phyloP scores from a whole-genome alignment of 805 yeast species.

The Cyberlindnera lachancei region DNA sequence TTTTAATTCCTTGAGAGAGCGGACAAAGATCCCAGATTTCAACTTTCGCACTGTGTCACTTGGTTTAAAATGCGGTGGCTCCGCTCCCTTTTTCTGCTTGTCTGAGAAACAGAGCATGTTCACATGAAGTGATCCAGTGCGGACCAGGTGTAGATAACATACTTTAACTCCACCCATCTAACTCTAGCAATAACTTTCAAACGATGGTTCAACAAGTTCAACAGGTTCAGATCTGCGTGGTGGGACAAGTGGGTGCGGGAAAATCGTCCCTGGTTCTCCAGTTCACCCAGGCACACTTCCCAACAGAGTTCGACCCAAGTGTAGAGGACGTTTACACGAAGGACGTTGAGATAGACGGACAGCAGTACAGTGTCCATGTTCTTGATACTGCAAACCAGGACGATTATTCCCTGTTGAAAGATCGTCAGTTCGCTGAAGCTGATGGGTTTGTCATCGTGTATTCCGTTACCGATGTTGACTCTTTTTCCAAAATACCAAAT shows the following conservation, averaged over 20 bases:
- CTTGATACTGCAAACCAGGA: slow-evolving; percentile 80
- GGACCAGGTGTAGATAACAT: too few species aligned
- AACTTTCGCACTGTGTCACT: too few species aligned
- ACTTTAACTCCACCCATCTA: background rate
- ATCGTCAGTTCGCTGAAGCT: slow-evolving; percentile 25
- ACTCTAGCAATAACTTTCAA: background rate
- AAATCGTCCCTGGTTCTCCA: slow-evolving; percentile 60
- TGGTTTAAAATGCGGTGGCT: too few species aligned
- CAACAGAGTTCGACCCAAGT: slow-evolving; percentile 60
- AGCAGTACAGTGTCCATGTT: slow-evolving; percentile 45
- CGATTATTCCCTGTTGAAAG: slow-evolving; percentile 65
- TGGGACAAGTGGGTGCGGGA: slow-evolving; percentile 67
- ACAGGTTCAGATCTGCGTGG: slow-evolving; percentile 29
- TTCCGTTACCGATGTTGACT: slow-evolving; percentile 10
- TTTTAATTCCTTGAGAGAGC: too few species aligned
- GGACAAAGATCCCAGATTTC: too few species aligned
- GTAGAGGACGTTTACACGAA: slow-evolving; percentile 61
- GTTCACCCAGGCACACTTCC: slow-evolving; percentile 53
- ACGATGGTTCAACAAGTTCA: background rate
- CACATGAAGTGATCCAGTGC: too few species aligned
- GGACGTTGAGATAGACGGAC: slow-evolving; percentile 46
- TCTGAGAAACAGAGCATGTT: too few species aligned
- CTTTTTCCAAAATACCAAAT: slow-evolving; percentile 8
- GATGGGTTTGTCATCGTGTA: slow-evolving; percentile 18
- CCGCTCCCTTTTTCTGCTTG: too few species aligned